phyloP scores from a whole-genome alignment of 306 rosid genomes.

The Chamaecrista fasciculata region DNA sequence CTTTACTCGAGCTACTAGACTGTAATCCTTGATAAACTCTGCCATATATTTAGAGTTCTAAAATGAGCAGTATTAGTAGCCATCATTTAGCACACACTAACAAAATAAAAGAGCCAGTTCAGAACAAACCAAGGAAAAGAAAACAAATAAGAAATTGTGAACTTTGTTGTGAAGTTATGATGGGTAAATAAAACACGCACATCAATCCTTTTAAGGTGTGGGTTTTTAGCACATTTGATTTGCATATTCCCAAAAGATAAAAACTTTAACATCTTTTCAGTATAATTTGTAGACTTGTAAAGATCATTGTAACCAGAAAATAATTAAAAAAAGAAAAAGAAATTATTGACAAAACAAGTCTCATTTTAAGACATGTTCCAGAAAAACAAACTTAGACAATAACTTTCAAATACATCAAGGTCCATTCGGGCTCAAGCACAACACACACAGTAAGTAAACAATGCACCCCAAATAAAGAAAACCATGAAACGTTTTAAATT shows the following conservation, averaged over 20 bases:
- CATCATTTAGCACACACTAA: conserved; percentile 10
- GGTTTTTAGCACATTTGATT: not conserved
- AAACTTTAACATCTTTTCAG: not conserved
- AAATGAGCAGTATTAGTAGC: conserved; percentile 47
- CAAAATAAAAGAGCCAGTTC: not conserved
- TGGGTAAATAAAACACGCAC: conserved; percentile 1
- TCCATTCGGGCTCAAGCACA: not conserved
- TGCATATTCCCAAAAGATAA: not conserved
- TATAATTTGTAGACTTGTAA: not conserved
- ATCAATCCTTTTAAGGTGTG: too few species aligned
- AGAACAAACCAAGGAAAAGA: not conserved
- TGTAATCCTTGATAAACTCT: conserved; percentile 79
- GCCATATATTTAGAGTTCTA: conserved; percentile 64
- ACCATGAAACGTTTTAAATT: not conserved
- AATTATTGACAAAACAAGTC: not conserved
- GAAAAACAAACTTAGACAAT: not conserved
- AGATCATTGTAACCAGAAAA: not conserved
- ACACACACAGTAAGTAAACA: not conserved
- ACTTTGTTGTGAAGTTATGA: not conserved
- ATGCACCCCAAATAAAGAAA: not conserved
- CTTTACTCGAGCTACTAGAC: conserved; percentile 50
- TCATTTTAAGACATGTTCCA: not conserved
- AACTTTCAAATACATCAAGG: not conserved
- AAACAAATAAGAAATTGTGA: not conserved
- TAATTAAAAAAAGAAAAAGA: not conserved